phyloP scores from a whole-genome alignment of 1,284 basidiomycete species.

The Microstroma glucosiphilum region DNA sequence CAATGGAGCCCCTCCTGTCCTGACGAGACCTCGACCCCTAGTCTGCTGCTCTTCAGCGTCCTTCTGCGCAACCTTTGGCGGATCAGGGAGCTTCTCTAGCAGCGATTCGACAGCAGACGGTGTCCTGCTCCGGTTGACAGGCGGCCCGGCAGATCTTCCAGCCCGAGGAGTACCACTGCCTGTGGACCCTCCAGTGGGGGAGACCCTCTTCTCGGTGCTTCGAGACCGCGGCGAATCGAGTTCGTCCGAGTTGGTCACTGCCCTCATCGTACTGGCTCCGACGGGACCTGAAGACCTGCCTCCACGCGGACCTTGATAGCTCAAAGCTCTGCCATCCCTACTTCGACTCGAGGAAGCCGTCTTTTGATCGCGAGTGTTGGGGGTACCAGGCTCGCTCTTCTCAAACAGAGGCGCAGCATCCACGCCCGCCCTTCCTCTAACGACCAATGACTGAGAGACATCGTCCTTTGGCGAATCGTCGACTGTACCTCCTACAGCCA shows the following conservation, averaged over 20 bases:
- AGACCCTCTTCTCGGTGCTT: neutral
- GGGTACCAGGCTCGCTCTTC: conserved; percentile 20
- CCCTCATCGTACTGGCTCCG: neutral
- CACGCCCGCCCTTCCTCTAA: conserved; percentile 11
- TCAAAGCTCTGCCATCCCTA: neutral
- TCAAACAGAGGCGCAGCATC: conserved; percentile 16
- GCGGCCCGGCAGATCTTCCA: neutral
- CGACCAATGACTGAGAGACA: conserved; percentile 15
- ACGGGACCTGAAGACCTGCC: neutral
- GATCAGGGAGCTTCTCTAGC: neutral
- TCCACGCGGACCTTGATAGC: neutral
- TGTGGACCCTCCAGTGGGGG: neutral
- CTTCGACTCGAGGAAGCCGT: neutral
- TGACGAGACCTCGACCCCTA: neutral
- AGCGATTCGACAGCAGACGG: neutral
- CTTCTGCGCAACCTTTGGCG: neutral
- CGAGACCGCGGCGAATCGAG: neutral
- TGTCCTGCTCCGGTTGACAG: neutral
- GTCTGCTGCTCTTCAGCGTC: neutral
- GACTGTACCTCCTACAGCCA: conserved; percentile 38
- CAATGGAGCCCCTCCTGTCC: conserved; percentile 5
- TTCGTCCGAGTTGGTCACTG: neutral
- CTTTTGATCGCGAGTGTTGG: conserved; percentile 12
- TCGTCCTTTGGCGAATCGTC: conserved; percentile 19
- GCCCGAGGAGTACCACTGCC: neutral